Conservation (phyloP, 805 yeast genomes). For the Sugiyamaella smithiae region DNA sequence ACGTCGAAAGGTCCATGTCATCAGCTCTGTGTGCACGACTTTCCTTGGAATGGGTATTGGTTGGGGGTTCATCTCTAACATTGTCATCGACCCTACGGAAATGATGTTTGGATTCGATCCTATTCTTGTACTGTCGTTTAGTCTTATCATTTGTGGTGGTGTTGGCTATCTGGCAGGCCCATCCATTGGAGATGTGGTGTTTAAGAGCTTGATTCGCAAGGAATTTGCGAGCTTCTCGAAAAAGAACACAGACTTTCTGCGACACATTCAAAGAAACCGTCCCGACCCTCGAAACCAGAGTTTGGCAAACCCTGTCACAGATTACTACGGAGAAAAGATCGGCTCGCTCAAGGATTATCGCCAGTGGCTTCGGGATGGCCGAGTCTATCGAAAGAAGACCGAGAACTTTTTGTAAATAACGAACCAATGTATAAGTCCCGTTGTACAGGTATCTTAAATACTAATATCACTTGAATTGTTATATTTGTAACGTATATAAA, state of each 20-base stretch:
- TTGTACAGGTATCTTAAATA: too few relatives aligned
- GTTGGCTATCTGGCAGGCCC: slow-evolving; percentile 86
- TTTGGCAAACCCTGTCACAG: slow-evolving; percentile 95
- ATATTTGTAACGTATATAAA: slow-evolving; percentile 10
- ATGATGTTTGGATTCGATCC: slow-evolving; percentile 86
- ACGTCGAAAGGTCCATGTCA: slow-evolving; percentile 66
- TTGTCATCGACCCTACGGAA: slow-evolving; percentile 86
- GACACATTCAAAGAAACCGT: slow-evolving; percentile 70
- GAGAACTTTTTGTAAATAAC: slow-evolving; percentile 30
- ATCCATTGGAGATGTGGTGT: slow-evolving; percentile 65
- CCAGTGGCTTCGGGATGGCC: slow-evolving; percentile 95
- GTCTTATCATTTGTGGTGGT: slow-evolving; percentile 66
- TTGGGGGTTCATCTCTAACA: slow-evolving; percentile 71
- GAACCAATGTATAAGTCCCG: too few relatives aligned
- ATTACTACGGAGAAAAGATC: slow-evolving; percentile 95
- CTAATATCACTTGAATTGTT: too few relatives aligned
- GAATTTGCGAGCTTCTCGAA: slow-evolving; percentile 29
- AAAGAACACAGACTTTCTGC: slow-evolving; percentile 73
- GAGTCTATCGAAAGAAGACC: slow-evolving; percentile 59
- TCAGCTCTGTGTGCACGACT: slow-evolving; percentile 67
- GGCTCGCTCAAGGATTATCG: slow-evolving; percentile 81
- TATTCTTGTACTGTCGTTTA: slow-evolving; percentile 73
- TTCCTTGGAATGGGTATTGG: slow-evolving; percentile 62
- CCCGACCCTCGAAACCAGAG: slow-evolving; percentile 92
- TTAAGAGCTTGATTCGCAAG: slow-evolving; percentile 41